These are phyloP conservation scores for Acanthamoeba lenticulata DNA, from an alignment of 208 protist genomes.

Conservation along the genomic window DNA sequence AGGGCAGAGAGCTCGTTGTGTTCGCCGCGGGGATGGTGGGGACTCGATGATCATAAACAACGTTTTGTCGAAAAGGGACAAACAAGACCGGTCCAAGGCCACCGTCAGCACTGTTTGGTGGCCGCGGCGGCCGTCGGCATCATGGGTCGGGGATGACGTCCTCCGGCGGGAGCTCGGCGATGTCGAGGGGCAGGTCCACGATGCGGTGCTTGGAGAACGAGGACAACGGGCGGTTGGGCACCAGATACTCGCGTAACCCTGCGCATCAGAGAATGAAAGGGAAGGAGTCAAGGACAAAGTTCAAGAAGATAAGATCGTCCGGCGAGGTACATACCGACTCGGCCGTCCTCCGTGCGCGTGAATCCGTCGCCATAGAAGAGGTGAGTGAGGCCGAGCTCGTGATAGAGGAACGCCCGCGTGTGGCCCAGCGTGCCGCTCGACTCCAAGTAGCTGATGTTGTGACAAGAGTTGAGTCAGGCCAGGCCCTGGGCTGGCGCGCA, in stretches of 20 bases:
- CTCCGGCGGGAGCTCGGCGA: background rate
- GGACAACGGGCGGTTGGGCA: background rate
- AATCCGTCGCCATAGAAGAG: slow-evolving; percentile 25
- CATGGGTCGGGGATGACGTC: background rate
- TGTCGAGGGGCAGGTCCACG: background rate
- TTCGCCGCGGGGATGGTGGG: too few relatives aligned
- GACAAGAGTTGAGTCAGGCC: background rate
- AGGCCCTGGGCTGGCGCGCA: background rate
- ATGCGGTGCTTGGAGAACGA: background rate
- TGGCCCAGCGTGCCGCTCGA: background rate
- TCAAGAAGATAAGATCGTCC: background rate
- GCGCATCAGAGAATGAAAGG: background rate
- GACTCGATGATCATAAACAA: too few relatives aligned
- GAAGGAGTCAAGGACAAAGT: background rate
- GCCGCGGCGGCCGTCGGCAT: too few relatives aligned
- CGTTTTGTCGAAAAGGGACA: too few relatives aligned
- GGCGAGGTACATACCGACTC: background rate
- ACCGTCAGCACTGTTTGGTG: too few relatives aligned
- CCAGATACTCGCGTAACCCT: background rate
- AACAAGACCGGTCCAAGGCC: too few relatives aligned
- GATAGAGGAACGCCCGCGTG: slow-evolving; percentile 35
- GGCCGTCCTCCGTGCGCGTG: background rate
- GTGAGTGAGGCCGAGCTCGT: slow-evolving; percentile 1
- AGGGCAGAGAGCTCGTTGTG: too few relatives aligned
- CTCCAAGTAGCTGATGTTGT: background rate